phyloP scores from a whole-genome alignment of 306 rosid genomes.

The Casuarina equisetifolia region DNA sequence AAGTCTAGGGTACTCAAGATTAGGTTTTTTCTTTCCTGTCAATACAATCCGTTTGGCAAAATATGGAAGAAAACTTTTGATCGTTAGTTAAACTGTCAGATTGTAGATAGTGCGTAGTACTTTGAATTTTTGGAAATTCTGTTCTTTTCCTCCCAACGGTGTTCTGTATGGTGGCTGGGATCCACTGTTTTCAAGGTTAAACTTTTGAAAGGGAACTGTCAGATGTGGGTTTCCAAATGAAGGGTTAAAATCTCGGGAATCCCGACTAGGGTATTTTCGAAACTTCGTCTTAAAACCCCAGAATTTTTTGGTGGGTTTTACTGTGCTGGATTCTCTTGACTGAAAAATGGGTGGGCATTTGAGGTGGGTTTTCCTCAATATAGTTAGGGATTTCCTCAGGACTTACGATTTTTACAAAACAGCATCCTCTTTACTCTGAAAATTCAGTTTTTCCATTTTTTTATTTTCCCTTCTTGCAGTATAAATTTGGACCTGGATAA shows the following conservation, averaged over 20 bases:
- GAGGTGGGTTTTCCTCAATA: constrained; percentile 9
- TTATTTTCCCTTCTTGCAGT: neutral
- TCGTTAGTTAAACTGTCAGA: constrained; percentile 57
- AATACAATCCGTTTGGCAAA: constrained; percentile 37
- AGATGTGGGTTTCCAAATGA: constrained; percentile 13
- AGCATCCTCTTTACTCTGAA: neutral
- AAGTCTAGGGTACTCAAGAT: constrained; percentile 33
- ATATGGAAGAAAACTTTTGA: constrained; percentile 28
- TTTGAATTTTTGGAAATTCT: constrained; percentile 16
- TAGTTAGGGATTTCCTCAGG: constrained; percentile 8
- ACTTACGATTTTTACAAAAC: neutral
- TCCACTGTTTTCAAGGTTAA: constrained; percentile 8
- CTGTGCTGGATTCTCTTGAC: constrained; percentile 1
- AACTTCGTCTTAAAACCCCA: constrained; percentile 21
- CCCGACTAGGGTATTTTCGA: constrained; percentile 10
- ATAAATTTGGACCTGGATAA: constrained; percentile 11
- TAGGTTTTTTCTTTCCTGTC: constrained; percentile 51
- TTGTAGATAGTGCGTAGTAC: constrained; percentile 31
- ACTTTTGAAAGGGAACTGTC: constrained; percentile 1
- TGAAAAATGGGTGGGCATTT: constrained; percentile 25
- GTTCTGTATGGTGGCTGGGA: constrained; percentile 10
- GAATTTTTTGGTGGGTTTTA: constrained; percentile 26
- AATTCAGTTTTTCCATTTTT: neutral
- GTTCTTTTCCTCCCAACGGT: constrained; percentile 18
- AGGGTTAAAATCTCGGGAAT: constrained; percentile 16